Percentiles rank a stretch among this genome's conserved stretches.
These are phyloP conservation scores for Kurtzmaniella quercitrusa DNA, from an alignment of 1,139 yeast species.

Conservation along the genomic window DNA sequence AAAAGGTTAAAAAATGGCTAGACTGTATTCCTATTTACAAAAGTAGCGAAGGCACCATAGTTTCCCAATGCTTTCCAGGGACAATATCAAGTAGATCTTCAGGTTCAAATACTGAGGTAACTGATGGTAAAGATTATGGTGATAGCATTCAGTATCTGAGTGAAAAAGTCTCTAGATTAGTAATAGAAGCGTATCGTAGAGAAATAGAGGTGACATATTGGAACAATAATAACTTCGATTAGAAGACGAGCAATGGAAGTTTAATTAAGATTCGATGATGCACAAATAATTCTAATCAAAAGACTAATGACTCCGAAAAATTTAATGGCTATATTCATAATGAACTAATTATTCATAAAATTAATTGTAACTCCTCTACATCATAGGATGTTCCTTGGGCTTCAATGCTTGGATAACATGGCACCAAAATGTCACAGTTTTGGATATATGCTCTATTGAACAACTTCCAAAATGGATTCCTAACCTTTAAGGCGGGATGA, in stretches of 20 bases:
- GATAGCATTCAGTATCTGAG: slow-evolving; percentile 40
- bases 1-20: slow-evolving; percentile 64
- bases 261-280: no score
- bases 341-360: slow-evolving; percentile 14
- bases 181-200: slow-evolving; percentile 34
- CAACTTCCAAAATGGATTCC: slow-evolving; percentile 81
- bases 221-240: not conserved
- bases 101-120: slow-evolving; percentile 4
- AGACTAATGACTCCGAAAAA: no score
- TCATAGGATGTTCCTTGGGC: slow-evolving; percentile 18
- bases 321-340: not conserved
- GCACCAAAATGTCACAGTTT: slow-evolving; percentile 72
- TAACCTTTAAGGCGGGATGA: slow-evolving; percentile 88
- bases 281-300: not conserved
- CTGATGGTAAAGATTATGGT: slow-evolving; percentile 17
- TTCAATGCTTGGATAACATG: slow-evolving; percentile 67
- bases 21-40: slow-evolving; percentile 45
- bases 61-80: slow-evolving; percentile 41
- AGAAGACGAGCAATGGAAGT: no score
- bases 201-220: slow-evolving; percentile 20
- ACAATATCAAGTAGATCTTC: slow-evolving; percentile 22
- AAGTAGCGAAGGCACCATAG: slow-evolving; percentile 9
- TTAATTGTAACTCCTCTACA: slow-evolving; percentile 37
- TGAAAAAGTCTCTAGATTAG: slow-evolving; percentile 43
- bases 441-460: slow-evolving; percentile 77